Evolutionary conservation across 768 basidiomycete species (phyloP).

Genomic region (Kwoniella sp.): DNA sequence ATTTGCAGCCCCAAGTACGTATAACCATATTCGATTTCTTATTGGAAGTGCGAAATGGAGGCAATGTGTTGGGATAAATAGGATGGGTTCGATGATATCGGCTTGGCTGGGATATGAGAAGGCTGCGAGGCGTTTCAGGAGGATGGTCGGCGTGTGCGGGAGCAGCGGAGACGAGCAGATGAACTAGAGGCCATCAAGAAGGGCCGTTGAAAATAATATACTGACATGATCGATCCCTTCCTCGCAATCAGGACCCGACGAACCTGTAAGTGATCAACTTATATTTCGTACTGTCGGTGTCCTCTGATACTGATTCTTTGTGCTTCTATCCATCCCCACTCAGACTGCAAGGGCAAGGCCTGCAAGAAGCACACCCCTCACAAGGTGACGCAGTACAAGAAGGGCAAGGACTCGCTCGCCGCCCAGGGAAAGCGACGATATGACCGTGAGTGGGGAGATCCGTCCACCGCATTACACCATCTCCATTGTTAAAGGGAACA

Average conservation of each 20-base stretch:
- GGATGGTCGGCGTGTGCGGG: too few relatives aligned
- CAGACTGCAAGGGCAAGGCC: constrained; percentile 28
- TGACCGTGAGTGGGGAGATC: constrained; percentile 80
- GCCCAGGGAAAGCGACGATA: constrained; percentile 99
- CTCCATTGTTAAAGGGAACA: too few relatives aligned
- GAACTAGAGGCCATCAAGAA: too few relatives aligned
- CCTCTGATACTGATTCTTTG: constrained; percentile 3
- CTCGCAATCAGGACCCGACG: constrained; percentile 73
- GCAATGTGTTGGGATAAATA: constrained; percentile 1
- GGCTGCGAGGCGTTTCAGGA: too few relatives aligned
- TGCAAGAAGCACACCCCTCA: constrained; percentile 69
- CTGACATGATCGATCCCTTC: constrained; percentile 19
- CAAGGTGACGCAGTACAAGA: constrained; percentile 99
- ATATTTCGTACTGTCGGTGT: too few relatives aligned
- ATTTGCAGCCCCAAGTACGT: constrained; percentile 50
- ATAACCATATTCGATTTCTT: not conserved
- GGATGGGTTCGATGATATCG: not conserved
- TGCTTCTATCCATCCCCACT: too few relatives aligned
- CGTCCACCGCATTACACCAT: too few relatives aligned
- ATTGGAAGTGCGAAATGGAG: not conserved
- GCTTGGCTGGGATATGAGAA: too few relatives aligned
- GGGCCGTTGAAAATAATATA: too few relatives aligned
- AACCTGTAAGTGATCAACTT: constrained; percentile 72
- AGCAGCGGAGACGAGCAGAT: too few relatives aligned
- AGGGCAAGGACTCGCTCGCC: constrained; percentile 96